Conservation (phyloP, 73 alveolate species). For the Durusdinium trenchii region DNA sequence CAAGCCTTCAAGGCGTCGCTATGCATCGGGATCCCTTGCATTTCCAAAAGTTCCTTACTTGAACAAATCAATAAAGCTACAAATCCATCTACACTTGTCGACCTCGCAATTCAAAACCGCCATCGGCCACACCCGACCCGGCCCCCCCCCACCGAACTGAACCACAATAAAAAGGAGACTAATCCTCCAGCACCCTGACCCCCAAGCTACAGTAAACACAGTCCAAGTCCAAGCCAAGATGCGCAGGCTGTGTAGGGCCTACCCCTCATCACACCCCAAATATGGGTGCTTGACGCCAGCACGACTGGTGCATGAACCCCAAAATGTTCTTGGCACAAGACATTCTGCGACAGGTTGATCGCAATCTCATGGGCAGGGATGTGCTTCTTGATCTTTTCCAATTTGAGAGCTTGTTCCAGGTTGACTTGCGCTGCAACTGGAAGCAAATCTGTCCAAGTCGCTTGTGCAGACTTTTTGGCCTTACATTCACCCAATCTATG, state of each 20-base stretch:
- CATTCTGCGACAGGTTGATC: constrained; percentile 22
- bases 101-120: no score
- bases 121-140: no score
- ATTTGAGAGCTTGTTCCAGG: neutral
- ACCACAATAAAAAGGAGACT: no score
- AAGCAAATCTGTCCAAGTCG: neutral
- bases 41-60: neutral
- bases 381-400: neutral
- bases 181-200: no score
- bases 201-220: no score
- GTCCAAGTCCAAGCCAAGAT: no score
- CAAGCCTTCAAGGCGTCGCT: neutral
- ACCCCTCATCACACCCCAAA: constrained; percentile 27
- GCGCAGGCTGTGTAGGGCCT: constrained; percentile 5
- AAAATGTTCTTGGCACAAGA: neutral
- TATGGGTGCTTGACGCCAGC: neutral
- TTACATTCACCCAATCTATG: neutral
- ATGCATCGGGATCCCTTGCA: neutral
- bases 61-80: no score
- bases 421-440: constrained; percentile 44
- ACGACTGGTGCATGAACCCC: neutral
- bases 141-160: no score
- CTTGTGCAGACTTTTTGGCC: neutral
- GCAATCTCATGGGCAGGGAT: neutral
- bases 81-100: no score